Percentiles rank a stretch among this genome's conserved stretches.
Conservation (phyloP, 345 rosid genomes). For the Aethionema arabicum region DNA sequence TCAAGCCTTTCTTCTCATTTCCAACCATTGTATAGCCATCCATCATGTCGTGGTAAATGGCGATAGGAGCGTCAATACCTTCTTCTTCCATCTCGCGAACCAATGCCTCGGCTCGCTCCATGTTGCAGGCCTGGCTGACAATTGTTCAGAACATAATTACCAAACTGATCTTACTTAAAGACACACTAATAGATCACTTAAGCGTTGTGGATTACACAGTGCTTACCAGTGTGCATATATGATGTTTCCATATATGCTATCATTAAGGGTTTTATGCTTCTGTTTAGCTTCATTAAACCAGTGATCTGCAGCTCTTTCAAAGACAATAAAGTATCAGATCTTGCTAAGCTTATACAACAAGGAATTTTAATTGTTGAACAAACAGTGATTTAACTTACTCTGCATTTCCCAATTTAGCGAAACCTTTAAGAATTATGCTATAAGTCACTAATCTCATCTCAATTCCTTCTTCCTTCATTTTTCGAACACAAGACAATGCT, state of each 20-base stretch:
- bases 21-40: slow-evolving; percentile 86
- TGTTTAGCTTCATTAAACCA: slow-evolving; percentile 87
- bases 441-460: slow-evolving; percentile 92
- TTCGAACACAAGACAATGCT: slow-evolving; percentile 88
- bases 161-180: slow-evolving; percentile 18
- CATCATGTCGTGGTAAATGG: slow-evolving; percentile 96
- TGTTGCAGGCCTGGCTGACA: slow-evolving; percentile 71
- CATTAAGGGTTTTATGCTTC: slow-evolving; percentile 58
- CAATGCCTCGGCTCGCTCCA: slow-evolving; percentile 82
- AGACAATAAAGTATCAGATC: slow-evolving; percentile 47
- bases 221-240: slow-evolving; percentile 87
- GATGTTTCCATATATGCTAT: slow-evolving; percentile 85
- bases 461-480: slow-evolving; percentile 88
- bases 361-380: not conserved
- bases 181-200: slow-evolving; percentile 2
- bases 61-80: slow-evolving; percentile 92
- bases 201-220: not conserved
- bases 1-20: slow-evolving; percentile 78
- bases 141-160: not conserved
- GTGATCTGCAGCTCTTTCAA: slow-evolving; percentile 93
- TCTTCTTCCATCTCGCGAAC: slow-evolving; percentile 97
- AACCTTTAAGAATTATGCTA: slow-evolving; percentile 75
- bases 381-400: slow-evolving; percentile 59
- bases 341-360: not conserved
- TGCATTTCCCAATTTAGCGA: slow-evolving; percentile 73